phyloP scores from a whole-genome alignment of 331 rosid species.

The Rosa hybrid region DNA sequence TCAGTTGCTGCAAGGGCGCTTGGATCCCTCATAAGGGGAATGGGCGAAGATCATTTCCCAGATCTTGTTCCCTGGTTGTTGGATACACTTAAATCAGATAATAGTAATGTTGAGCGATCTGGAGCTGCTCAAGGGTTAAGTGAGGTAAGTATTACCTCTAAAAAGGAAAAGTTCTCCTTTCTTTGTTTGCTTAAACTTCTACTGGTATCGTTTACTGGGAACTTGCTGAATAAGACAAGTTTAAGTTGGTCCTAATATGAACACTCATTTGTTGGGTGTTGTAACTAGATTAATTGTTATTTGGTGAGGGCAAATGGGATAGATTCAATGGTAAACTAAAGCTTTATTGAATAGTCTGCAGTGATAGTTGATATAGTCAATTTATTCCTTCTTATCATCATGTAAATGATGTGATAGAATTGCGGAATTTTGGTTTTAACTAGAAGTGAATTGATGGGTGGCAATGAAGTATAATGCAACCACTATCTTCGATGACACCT shows the following conservation, averaged over 20 bases:
- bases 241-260: background rate
- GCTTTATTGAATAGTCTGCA: background rate
- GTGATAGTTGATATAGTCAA: background rate
- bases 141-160: constrained; percentile 58
- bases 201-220: background rate
- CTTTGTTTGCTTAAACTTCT: background rate
- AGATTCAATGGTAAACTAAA: background rate
- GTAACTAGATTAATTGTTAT: background rate
- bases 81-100: constrained; percentile 93
- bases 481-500: background rate
- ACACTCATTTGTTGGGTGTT: background rate
- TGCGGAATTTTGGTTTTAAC: background rate
- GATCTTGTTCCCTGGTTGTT: constrained; percentile 98
- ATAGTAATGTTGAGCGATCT: constrained; percentile 97
- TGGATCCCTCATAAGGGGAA: constrained; percentile 95
- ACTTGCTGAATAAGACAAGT: background rate
- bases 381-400: background rate
- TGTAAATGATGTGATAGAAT: background rate
- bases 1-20: constrained; percentile 98
- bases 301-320: background rate
- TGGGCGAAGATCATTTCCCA: constrained; percentile 97
- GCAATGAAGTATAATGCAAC: background rate
- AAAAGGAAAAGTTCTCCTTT: background rate
- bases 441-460: background rate
- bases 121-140: constrained; percentile 99